Conservation (phyloP, 345 rosid species). For the Nasturtium officinale region DNA sequence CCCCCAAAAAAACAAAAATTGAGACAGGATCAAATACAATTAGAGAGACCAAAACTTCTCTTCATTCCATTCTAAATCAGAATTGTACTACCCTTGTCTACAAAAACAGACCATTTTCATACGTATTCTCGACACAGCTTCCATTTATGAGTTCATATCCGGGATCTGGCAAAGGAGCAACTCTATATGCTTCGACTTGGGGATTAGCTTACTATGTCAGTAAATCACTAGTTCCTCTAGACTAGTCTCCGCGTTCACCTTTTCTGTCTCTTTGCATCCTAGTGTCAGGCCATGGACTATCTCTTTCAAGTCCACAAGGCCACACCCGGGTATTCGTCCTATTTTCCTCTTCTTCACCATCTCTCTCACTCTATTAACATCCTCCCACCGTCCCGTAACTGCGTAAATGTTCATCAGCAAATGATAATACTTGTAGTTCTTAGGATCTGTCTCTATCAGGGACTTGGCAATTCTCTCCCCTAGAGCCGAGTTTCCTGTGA, state of each 20-base stretch:
- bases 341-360: constrained; percentile 49
- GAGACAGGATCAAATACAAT: constrained; percentile 19
- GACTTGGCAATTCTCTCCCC: constrained; percentile 58
- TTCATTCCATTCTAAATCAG: constrained; percentile 14
- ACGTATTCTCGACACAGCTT: constrained; percentile 7
- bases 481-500: constrained; percentile 48
- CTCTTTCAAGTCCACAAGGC: constrained; percentile 65
- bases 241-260: constrained; percentile 23
- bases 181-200: not conserved
- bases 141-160: constrained; percentile 21
- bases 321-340: constrained; percentile 56
- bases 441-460: constrained; percentile 57
- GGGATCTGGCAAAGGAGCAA: constrained; percentile 16
- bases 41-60: constrained; percentile 16
- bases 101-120: constrained; percentile 15
- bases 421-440: constrained; percentile 56
- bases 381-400: constrained; percentile 61
- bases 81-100: constrained; percentile 25
- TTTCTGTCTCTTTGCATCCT: constrained; percentile 26
- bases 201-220: constrained; percentile 16
- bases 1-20: not conserved
- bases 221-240: constrained; percentile 26
- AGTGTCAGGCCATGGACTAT: constrained; percentile 52
- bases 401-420: constrained; percentile 63
- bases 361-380: constrained; percentile 56